phyloP scores from a whole-genome alignment of 108 stramenopile species.

The Conticribra weissflogii region DNA sequence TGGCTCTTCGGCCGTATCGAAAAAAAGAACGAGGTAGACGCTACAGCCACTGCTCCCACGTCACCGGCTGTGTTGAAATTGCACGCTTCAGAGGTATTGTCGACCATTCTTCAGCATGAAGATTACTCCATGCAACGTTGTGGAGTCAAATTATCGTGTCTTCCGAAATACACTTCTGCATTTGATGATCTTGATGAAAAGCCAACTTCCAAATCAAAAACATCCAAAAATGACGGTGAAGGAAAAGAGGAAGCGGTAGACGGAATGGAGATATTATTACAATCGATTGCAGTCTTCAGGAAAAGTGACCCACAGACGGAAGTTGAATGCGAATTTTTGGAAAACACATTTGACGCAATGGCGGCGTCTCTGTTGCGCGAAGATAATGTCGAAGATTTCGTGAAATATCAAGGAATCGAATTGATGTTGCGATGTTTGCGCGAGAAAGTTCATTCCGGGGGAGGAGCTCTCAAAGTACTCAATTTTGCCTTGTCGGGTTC shows the following conservation, averaged over 20 bases:
- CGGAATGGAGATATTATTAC: constrained; percentile 72
- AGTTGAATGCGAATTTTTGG: constrained; percentile 71
- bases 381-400: constrained; percentile 62
- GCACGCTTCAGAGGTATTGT: constrained; percentile 58
- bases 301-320: constrained; percentile 71
- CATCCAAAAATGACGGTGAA: constrained; percentile 1
- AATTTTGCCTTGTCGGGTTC: constrained; percentile 63
- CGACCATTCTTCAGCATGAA: constrained; percentile 67
- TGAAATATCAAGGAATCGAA: constrained; percentile 74
- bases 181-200: constrained; percentile 43
- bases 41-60: constrained; percentile 7
- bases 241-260: constrained; percentile 35
- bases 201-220: not conserved
- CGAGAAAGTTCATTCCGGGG: constrained; percentile 76
- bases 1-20: constrained; percentile 64
- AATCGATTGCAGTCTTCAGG: constrained; percentile 59
- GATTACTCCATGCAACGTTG: constrained; percentile 47
- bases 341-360: constrained; percentile 63
- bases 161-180: constrained; percentile 21
- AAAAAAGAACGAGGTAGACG: constrained; percentile 5
- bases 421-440: constrained; percentile 75
- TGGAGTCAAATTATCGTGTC: constrained; percentile 23
- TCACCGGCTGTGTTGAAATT: constrained; percentile 34
- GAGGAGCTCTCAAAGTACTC: constrained; percentile 58
- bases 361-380: constrained; percentile 61